Base-by-base conservation (phyloP, 345 rosid species). In the Euphorbia tirucalli region DNA sequence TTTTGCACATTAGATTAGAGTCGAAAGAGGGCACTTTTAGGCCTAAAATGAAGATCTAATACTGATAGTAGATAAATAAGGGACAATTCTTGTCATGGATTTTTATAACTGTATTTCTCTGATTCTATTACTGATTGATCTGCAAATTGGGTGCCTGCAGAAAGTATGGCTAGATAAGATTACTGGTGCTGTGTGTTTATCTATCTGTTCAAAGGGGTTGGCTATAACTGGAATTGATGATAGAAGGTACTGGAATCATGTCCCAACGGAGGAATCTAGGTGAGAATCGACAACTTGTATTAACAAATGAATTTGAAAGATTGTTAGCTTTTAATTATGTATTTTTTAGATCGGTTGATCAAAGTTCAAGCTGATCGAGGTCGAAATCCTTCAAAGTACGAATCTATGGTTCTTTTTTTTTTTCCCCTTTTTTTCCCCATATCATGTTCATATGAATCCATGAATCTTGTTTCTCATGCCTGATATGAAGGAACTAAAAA, bases 191-290 rank as follows among this genome's bases (percentile, higher is more conserved):
- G 85, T 90, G 50, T 92, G 95, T 75, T 73, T 94, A 74, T 78
- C 87, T 21, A 79, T 89, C 68, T 86, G 89, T 62, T 79, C 91
- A 2, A 92, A 85, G 71, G 97, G 93, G 0, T 81, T 94, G 63
- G 75, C 79, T 0, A 85, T 94, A 56, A 94, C 97, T 0, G 97
- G 98, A 66, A 86, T 92, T 31, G 95, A 94, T 84, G 97, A 94
- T 79, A 83, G 98, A 61, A 84, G 98, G 83, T 92, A 94, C 66
- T 94, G 98, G 98, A 94, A 84, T 75, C 86, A 85, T 77, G 75
- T 94, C 62, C 89, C 87, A 9, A 79, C 90, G 0, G 97, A 85
- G 63, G 98, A 94, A 75, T 94, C 98, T 75, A 86, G 95, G 98
- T 92, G 78, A 83, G 89, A 75, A 43, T 21, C 27, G 6, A 56